phyloP scores from a whole-genome alignment of 768 basidiomycete genomes.

The Leccinum broughii region DNA sequence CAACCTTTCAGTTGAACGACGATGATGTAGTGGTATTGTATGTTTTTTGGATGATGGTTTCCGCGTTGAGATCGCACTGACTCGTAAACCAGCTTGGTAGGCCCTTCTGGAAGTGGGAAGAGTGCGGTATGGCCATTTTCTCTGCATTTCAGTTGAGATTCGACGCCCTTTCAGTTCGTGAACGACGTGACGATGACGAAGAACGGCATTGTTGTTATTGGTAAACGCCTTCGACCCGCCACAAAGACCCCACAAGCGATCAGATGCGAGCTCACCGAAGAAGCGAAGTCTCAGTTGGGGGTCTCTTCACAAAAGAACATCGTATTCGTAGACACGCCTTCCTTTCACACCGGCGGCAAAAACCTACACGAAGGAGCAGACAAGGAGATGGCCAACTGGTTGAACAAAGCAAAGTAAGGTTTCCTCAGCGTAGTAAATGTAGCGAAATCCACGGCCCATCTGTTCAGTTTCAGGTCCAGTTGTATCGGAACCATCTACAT shows the following conservation, averaged over 20 bases:
- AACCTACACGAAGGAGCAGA: background rate
- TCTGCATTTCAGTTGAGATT: background rate
- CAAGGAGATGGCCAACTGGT: constrained; percentile 6
- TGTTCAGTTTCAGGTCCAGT: constrained; percentile 10
- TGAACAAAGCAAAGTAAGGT: constrained; percentile 5
- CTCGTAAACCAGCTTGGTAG: constrained; percentile 14
- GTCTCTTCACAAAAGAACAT: too few species aligned
- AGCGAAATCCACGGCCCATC: background rate
- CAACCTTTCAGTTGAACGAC: background rate
- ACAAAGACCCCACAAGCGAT: background rate
- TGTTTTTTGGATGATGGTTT: background rate
- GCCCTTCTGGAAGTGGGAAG: constrained; percentile 23
- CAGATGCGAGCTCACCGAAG: too few species aligned
- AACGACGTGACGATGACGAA: background rate
- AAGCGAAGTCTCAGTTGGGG: too few species aligned
- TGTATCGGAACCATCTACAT: constrained; percentile 17
- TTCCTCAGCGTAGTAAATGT: background rate
- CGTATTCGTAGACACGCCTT: too few species aligned
- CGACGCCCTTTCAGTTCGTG: constrained; percentile 10
- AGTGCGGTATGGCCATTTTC: constrained; percentile 11
- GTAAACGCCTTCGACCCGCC: background rate
- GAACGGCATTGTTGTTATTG: background rate
- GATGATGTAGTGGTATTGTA: background rate
- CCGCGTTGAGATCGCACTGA: background rate
- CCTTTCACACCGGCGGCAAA: too few species aligned